These are phyloP conservation scores for Coemansia aciculifera DNA, from an alignment of 192 early-diverging fungal species.

Conservation along the genomic window DNA sequence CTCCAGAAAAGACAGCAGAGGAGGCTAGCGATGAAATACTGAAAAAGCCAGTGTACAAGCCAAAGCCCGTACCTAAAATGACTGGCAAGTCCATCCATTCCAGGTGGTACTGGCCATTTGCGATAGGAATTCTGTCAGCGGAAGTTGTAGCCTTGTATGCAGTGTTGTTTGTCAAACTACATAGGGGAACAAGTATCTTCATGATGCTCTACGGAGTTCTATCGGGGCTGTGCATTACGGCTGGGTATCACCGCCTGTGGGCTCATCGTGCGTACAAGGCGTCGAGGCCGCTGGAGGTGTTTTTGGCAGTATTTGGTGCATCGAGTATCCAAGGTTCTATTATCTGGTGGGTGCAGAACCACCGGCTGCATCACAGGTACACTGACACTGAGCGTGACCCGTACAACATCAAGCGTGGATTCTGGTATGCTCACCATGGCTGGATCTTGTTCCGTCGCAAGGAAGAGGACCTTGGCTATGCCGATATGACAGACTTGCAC, in stretches of 20 bases:
- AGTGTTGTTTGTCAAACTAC: slow-evolving; percentile 71
- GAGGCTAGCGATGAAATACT: slow-evolving; percentile 20
- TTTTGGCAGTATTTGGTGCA: slow-evolving; percentile 62
- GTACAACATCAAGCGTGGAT: slow-evolving; percentile 75
- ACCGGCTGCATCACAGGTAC: slow-evolving; percentile 86
- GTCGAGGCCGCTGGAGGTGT: slow-evolving; percentile 58
- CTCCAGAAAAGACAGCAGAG: slow-evolving; percentile 36
- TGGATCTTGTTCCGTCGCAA: slow-evolving; percentile 86
- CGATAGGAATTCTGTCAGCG: slow-evolving; percentile 56
- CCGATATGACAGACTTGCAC: slow-evolving; percentile 83
- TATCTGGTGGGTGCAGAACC: slow-evolving; percentile 85
- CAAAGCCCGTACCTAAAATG: slow-evolving; percentile 41
- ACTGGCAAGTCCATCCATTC: slow-evolving; percentile 35
- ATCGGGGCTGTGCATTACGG: slow-evolving; percentile 43
- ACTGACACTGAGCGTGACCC: slow-evolving; percentile 86
- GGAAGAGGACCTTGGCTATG: slow-evolving; percentile 68
- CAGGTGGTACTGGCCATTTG: slow-evolving; percentile 57
- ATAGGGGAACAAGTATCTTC: slow-evolving; percentile 57
- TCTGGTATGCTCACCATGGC: slow-evolving; percentile 80
- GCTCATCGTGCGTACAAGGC: slow-evolving; percentile 76
- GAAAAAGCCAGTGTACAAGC: slow-evolving; percentile 45
- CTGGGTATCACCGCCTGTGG: slow-evolving; percentile 86
- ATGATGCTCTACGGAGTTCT: slow-evolving; percentile 32
- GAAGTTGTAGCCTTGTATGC: slow-evolving; percentile 74
- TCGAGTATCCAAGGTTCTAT: slow-evolving; percentile 81